Evolutionary conservation across 139 green algal species (phyloP).

Genomic region (Chlorella vulgaris): DNA sequence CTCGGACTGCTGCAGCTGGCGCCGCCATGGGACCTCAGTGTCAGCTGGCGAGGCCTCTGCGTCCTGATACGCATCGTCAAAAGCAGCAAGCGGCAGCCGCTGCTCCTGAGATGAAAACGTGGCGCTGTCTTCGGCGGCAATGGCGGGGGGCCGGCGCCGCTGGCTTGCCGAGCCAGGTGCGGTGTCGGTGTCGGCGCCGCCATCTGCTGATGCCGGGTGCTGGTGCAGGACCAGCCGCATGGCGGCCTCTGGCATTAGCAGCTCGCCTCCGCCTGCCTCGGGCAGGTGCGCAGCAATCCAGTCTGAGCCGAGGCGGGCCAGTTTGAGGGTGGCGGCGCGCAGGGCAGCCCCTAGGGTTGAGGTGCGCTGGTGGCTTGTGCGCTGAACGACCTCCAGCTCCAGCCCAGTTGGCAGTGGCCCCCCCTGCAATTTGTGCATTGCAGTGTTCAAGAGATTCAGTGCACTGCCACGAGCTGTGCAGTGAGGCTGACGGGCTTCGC

Average conservation of each 20-base stretch:
- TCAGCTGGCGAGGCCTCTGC: too few species aligned
- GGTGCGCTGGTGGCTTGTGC: not conserved
- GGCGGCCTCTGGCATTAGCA: too few species aligned
- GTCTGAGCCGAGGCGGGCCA: not conserved
- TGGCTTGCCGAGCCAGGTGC: too few species aligned
- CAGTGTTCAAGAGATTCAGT: too few species aligned
- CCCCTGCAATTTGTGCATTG: too few species aligned
- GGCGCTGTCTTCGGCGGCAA: not conserved
- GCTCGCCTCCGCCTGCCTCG: too few species aligned
- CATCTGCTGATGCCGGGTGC: too few species aligned
- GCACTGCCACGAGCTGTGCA: too few species aligned
- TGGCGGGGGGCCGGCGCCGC: too few species aligned
- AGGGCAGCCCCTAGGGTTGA: not conserved
- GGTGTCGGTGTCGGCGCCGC: not conserved
- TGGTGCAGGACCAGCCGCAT: too few species aligned
- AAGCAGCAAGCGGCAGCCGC: not conserved
- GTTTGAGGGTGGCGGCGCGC: not conserved
- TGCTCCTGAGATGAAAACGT: not conserved
- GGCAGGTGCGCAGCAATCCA: not conserved
- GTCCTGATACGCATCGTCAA: conserved; percentile 5
- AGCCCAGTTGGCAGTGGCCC: not conserved
- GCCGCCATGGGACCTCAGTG: too few species aligned
- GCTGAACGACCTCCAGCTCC: not conserved
- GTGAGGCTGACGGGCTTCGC: too few species aligned
- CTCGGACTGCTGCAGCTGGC: not conserved